Evolutionary conservation across 140 eudicot genomes (phyloP), one percentile per base, ranked within the genome.

Genomic region (Erigeron philadelphicus): DNA sequence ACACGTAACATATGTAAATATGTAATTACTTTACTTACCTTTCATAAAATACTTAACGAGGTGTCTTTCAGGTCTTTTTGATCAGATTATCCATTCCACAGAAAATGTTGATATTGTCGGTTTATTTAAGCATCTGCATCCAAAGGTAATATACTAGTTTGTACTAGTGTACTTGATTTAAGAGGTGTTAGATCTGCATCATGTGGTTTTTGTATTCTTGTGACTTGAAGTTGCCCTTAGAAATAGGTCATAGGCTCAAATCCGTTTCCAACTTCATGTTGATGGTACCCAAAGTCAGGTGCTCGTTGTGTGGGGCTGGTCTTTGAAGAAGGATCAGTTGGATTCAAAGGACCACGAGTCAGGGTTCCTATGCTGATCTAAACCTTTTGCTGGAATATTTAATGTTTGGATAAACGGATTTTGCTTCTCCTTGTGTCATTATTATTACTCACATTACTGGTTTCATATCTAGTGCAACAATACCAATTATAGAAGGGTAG

Each of bases 91-190:
- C 77, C 90, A 90, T 76, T 85, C 97, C 18, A 75, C 90, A 38
- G 97, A 87, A 73, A 81, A 87, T 72, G 90, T 90, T 47, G 95
- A 90, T 66, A 81, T 87, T 70, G 59, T 79, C 40, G 93, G 84
- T 55, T 66, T 93, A 75, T 86, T 89, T 75, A 87, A 89, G 85
- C 95, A 82, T 79, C 96, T 93, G 44, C 95, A 89, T 80, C 82
- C 98, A 69, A 89, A 89, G 94, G 98, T 93, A 80, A 74, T 41
- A 61, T 46, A 44, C 63, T 45, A 50, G 57, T 67, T 66, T 70
- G 31, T 55, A 47, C 19, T 58, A 35, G 67, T 61, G 11, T 60
- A 38, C 42, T 70, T 56, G 8, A 17, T 41, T 16, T 53, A 40
- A 31, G 15, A 13, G 56, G 56, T 50, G 56, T 11, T 13, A 4